Base-by-base conservation (phyloP, 768 basidiomycete genomes). In the Trichaptum fuscoviolaceum region DNA sequence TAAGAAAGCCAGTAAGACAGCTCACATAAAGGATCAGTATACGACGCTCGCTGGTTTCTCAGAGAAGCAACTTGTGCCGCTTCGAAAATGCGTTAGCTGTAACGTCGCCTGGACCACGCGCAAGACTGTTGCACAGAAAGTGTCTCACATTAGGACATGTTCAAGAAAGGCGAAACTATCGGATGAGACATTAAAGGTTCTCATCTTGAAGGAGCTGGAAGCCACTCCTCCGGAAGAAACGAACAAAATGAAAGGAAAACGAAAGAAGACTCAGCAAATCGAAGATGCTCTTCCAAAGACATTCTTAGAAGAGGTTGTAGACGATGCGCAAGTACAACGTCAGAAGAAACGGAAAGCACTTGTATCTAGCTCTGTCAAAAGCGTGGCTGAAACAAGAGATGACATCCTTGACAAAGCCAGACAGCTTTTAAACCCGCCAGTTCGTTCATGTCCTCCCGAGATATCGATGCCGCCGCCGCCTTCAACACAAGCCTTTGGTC, bases 61-160 rank as follows among this genome's bases (percentile, higher is more conserved):
- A 0, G 81, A 84, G 58, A 65, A 75, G 2, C 79, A 88, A 26
- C 72, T 91, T 5, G 72, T 73, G 1, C 81, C 73, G 26, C 72
- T 93, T 1, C 73, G 77, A 12, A 84, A 78, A 70, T 93, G 92
- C 70, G 79, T 92, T 58, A 80, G 83, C 42, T 93, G 92, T 69
- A 84, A 85, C 25, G 72, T 82, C 17, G 75, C 75, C 1, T 94
- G 92, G 92, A 93, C 90, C 3, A 77, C 84, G 15, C 81, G 83
- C 64, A 95, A 95, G 74, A 83, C 83, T 3, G 77, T 77, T 12
- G 69, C 75, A 20, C 85, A 88, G 71, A 95, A 95, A 74, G 75
- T 84, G 72, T 69, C 80, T 2, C 93, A 95, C 72, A 84, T 95
- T 57, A 80, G 81, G 62, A 77, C 80, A 7, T 95, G 93, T 73